phyloP scores from a whole-genome alignment of 2,329 filamentous ascomycete genomes.

The Chalara sp. region DNA sequence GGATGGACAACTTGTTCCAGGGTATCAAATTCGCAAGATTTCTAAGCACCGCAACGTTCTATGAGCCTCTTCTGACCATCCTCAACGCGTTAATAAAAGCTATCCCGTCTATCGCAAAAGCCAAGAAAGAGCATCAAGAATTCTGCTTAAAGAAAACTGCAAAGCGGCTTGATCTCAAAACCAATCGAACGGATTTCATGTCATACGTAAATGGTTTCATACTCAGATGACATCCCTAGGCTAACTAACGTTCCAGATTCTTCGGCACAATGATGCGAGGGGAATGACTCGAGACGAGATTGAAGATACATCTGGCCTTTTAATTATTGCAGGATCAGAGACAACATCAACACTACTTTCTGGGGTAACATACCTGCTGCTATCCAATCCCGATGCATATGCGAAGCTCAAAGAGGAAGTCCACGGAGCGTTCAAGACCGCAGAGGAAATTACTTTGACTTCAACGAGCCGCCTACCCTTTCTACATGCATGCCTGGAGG shows the following conservation, averaged over 20 bases:
- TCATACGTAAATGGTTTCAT: no score
- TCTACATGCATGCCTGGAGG: constrained; percentile 29
- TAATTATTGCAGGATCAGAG: constrained; percentile 29
- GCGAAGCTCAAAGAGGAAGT: not conserved
- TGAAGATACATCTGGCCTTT: not conserved
- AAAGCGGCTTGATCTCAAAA: not conserved
- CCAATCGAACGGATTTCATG: not conserved
- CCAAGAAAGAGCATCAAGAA: not conserved
- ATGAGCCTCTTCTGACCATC: not conserved
- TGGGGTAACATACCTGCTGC: not conserved
- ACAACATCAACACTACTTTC: constrained; percentile 32
- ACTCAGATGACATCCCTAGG: not conserved
- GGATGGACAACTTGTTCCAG: constrained; percentile 4
- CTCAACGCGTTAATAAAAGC: not conserved
- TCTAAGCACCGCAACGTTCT: not conserved
- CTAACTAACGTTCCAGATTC: not conserved
- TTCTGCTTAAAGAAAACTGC: not conserved
- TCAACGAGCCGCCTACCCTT: constrained; percentile 6
- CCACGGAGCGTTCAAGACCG: not conserved
- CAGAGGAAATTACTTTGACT: not conserved
- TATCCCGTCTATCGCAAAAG: not conserved
- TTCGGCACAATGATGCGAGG: not conserved
- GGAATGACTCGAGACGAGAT: not conserved
- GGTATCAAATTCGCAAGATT: constrained; percentile 2
- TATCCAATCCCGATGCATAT: not conserved